phyloP scores from a whole-genome alignment of 2,329 filamentous ascomycete species.

The Paracamarosporium sp. region DNA sequence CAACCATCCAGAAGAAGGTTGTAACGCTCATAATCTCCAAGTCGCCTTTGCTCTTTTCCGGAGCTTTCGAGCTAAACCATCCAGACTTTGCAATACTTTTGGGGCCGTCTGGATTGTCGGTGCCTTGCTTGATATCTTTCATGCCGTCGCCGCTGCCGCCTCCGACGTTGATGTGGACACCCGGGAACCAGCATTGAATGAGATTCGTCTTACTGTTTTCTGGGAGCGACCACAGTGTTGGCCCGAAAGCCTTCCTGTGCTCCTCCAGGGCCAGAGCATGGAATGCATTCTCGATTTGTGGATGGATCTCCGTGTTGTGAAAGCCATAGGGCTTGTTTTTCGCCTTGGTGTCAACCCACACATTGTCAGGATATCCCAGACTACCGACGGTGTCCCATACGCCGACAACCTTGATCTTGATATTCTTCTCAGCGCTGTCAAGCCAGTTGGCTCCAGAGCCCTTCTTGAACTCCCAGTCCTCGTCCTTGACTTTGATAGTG shows the following conservation, averaged over 20 bases:
- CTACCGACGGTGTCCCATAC: conserved; percentile 58
- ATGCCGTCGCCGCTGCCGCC: conserved; percentile 50
- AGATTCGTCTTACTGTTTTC: conserved; percentile 46
- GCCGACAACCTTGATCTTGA: conserved; percentile 51
- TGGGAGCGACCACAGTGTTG: conserved; percentile 58
- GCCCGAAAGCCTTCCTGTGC: conserved; percentile 58
- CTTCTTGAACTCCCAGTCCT: conserved; percentile 38
- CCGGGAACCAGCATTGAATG: conserved; percentile 61
- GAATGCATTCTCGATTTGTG: conserved; percentile 58
- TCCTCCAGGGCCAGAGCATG: conserved; percentile 64
- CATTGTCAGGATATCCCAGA: conserved; percentile 54
- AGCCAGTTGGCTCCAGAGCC: conserved; percentile 39
- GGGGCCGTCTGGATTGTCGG: conserved; percentile 20
- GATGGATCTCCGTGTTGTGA: conserved; percentile 40
- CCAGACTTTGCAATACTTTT: neutral
- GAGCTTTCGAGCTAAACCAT: neutral
- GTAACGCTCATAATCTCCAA: neutral
- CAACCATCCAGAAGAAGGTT: conserved; percentile 9
- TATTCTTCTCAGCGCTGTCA: conserved; percentile 25
- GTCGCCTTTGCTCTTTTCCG: neutral
- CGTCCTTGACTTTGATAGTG: conserved; percentile 28
- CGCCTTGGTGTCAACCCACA: conserved; percentile 24
- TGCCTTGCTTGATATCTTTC: conserved; percentile 36
- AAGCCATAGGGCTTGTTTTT: conserved; percentile 35
- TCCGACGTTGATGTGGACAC: conserved; percentile 59